Conservation (phyloP, 495 filamentous ascomycete genomes). For the Penicillium desertorum region DNA sequence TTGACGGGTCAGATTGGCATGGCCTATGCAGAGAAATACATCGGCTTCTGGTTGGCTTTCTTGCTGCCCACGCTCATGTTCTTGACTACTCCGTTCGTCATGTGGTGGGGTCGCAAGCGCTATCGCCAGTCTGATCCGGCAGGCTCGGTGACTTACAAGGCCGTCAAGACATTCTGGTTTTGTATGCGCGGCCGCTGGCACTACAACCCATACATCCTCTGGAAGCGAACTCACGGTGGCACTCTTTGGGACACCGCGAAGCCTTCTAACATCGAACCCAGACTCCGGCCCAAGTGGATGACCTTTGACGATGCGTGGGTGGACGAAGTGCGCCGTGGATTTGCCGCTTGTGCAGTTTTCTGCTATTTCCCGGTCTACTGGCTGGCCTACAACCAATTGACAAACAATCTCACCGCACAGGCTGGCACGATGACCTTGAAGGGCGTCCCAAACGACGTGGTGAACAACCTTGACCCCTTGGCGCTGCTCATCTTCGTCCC, state of each 20-base stretch:
- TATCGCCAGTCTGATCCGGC: neutral
- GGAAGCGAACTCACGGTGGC: neutral
- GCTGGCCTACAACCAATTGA: constrained; percentile 58
- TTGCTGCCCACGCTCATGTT: neutral
- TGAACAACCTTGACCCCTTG: constrained; percentile 70
- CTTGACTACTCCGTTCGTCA: neutral
- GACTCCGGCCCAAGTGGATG: constrained; percentile 58
- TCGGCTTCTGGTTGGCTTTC: neutral
- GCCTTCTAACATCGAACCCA: constrained; percentile 25
- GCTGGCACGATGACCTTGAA: constrained; percentile 50
- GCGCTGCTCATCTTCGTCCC: constrained; percentile 69
- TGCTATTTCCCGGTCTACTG: constrained; percentile 67
- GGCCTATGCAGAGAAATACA: neutral
- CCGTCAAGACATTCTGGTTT: neutral
- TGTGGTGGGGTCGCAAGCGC: neutral
- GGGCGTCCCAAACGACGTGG: constrained; percentile 65
- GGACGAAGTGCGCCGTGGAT: constrained; percentile 65
- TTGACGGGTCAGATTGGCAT: neutral
- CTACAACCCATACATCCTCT: neutral
- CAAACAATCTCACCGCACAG: constrained; percentile 63
- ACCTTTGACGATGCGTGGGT: constrained; percentile 74
- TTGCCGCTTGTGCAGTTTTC: constrained; percentile 66
- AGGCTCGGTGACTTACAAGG: neutral
- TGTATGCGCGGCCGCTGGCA: neutral
- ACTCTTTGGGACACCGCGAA: neutral